These are phyloP conservation scores for Geotrichum siamense DNA, from an alignment of 1,139 yeast genomes.

Conservation along the genomic window DNA sequence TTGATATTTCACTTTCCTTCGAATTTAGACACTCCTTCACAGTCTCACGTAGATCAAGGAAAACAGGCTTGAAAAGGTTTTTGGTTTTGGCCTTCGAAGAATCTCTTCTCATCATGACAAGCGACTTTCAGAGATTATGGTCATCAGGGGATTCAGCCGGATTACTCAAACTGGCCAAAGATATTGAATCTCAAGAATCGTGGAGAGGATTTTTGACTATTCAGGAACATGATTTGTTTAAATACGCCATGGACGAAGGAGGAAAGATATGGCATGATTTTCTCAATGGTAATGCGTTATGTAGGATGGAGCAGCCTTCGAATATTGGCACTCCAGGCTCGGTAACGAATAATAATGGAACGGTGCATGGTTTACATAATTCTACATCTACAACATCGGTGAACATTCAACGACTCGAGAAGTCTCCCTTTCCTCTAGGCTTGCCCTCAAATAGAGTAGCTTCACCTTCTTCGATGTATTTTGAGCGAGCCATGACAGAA, in stretches of 20 bases:
- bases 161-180: constrained; percentile 33
- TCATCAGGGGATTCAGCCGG: constrained; percentile 32
- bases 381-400: neutral
- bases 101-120: constrained; percentile 8
- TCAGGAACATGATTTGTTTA: constrained; percentile 36
- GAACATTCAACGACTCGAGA: constrained; percentile 2
- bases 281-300: constrained; percentile 31
- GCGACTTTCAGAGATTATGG: constrained; percentile 28
- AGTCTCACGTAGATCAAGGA: neutral
- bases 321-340: constrained; percentile 1
- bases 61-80: neutral
- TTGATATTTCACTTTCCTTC: constrained; percentile 1
- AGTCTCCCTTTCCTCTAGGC: constrained; percentile 9
- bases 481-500: neutral
- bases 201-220: constrained; percentile 37
- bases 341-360: neutral
- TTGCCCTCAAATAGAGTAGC: neutral
- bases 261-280: constrained; percentile 34
- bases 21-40: constrained; percentile 2
- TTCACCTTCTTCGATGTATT: constrained; percentile 6
- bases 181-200: constrained; percentile 34
- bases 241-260: constrained; percentile 30
- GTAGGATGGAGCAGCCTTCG: constrained; percentile 22
- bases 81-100: neutral
- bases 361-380: constrained; percentile 8